Base-by-base conservation (phyloP, 495 filamentous ascomycete genomes). In the Talaromyces borbonicus region DNA sequence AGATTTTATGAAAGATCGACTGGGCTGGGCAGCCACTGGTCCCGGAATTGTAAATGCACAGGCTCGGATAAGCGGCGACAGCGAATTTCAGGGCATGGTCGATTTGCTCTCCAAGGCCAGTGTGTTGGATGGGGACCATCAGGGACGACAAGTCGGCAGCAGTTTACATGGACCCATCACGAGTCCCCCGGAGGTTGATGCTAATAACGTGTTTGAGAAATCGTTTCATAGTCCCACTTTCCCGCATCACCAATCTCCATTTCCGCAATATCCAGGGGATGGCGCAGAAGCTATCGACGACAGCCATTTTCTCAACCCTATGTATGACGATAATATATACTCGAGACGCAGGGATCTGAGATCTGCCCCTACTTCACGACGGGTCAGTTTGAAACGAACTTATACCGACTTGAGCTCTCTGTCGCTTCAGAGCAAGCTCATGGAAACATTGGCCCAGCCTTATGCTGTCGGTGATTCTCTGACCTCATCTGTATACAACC, bases 1-100 rank as follows among this genome's bases (percentile, higher is more conserved):
- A 50, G 93, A 97, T 63, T 97, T 97, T 58, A 92, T 99, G 90
- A 81, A 85, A 56, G 90, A 96, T 58, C 88, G 83, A 47, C 73
- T 95, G 59, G 87, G 87, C 49, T 94, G 88, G 87, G 76, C 78
- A 16, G 66, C 73, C 54, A 76, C 55, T 52, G 78, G 71, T 57
- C 70, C 80, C 23, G 77, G 68, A 27, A 74, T 92, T 44, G 78
- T 81, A 15, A 84, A 77, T 49, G 88, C 88, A 9, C 88, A 95
- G 59, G 87, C 89, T 26, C 80, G 84, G 55, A 68, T 82, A 35
- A 80, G 73, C 46, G 89, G 90, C 5, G 90, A 95, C 57, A 66
- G 84, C 41, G 93, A 97, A 55, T 74, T 87, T 40, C 88, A 95
- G 57, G 80, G 82, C 55, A 87, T 95, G 84, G 78, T 95, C 60